Percentiles rank a stretch among this genome's conserved stretches.
Evolutionary conservation across 108 stramenopile species (phyloP).

Genomic region (Stephanodiscus triporus): DNA sequence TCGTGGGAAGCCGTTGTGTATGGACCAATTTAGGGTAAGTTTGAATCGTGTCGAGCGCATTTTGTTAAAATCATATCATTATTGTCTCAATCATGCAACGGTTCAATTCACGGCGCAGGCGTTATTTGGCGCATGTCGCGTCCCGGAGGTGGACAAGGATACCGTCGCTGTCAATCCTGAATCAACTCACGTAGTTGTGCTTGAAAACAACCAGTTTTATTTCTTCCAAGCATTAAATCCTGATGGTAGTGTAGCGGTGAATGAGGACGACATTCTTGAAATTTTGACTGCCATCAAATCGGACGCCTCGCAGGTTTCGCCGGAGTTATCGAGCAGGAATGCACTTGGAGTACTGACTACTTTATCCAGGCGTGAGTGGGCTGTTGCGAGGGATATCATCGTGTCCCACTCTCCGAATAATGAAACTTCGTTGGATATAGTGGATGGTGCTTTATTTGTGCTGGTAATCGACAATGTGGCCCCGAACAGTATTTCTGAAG

Average conservation of each 20-base stretch:
- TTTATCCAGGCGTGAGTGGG: slow-evolving; percentile 77
- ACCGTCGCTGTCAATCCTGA: slow-evolving; percentile 64
- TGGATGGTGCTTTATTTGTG: slow-evolving; percentile 87
- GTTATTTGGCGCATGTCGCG: slow-evolving; percentile 69
- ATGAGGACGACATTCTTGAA: slow-evolving; percentile 75
- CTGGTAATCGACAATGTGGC: slow-evolving; percentile 78
- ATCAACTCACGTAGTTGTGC: slow-evolving; percentile 70
- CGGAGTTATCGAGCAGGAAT: slow-evolving; percentile 44
- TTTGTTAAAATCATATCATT: not conserved
- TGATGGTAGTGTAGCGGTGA: slow-evolving; percentile 73
- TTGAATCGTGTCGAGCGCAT: not conserved
- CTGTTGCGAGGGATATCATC: slow-evolving; percentile 61
- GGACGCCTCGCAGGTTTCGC: slow-evolving; percentile 50
- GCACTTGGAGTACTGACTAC: slow-evolving; percentile 85
- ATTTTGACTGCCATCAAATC: slow-evolving; percentile 72
- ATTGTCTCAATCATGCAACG: not conserved
- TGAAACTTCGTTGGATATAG: slow-evolving; percentile 58
- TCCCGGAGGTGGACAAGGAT: slow-evolving; percentile 61
- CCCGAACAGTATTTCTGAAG: slow-evolving; percentile 73
- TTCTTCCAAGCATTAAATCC: slow-evolving; percentile 82
- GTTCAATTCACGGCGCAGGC: slow-evolving; percentile 37
- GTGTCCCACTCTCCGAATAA: slow-evolving; percentile 53
- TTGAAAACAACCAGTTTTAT: slow-evolving; percentile 73
- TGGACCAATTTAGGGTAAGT: slow-evolving; percentile 70
- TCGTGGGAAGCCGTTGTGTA: slow-evolving; percentile 76